Percentiles rank a stretch among this genome's conserved stretches.
Evolutionary conservation across 306 rosid species (phyloP).

Genomic region (Glycyrrhiza uralensis): DNA sequence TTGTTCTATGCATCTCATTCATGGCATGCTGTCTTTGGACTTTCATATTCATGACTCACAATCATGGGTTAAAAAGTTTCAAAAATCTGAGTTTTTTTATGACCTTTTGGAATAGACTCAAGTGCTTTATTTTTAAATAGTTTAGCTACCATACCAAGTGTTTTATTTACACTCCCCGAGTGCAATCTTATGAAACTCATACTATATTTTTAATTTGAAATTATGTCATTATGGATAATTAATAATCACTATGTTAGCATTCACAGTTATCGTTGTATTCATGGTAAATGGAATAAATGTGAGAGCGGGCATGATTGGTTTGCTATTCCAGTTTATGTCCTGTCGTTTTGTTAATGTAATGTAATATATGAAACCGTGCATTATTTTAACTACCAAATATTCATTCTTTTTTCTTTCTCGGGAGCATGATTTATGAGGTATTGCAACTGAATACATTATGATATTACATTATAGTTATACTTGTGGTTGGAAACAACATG

Average conservation of each 20-base stretch:
- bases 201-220: neutral
- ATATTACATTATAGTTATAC: neutral
- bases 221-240: neutral
- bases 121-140: neutral
- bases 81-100: neutral
- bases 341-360: conserved; percentile 6
- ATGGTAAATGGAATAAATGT: conserved; percentile 17
- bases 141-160: neutral
- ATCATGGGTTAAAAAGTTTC: neutral
- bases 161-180: conserved; percentile 1
- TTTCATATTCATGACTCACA: neutral
- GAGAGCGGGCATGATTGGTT: neutral
- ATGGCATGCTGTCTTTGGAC: neutral
- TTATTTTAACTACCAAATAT: neutral
- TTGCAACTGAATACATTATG: neutral
- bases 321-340: neutral
- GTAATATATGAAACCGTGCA: neutral
- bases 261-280: neutral
- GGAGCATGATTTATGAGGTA: neutral
- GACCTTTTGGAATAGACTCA: conserved; percentile 2
- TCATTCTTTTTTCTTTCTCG: neutral
- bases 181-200: neutral
- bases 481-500: neutral
- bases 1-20: neutral
- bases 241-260: conserved; percentile 9